Evolutionary conservation across 805 yeast species (phyloP).

Genomic region (Brettanomyces custersianus): DNA sequence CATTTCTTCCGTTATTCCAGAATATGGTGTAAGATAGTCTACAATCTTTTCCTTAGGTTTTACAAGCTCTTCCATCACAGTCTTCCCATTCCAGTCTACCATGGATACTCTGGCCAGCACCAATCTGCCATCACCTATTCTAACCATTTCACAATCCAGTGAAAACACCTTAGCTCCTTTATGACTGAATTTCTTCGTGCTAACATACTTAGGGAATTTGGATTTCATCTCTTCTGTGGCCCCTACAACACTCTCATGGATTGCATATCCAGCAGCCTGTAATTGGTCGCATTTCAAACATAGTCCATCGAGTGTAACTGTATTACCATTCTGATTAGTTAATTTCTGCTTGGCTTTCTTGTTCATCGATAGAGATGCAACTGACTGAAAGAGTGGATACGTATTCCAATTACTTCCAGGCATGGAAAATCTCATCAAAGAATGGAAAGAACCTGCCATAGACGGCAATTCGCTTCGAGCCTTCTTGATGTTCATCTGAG

Average conservation of each 20-base stretch:
- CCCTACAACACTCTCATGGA: slow-evolving; percentile 35
- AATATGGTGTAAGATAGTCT: slow-evolving; percentile 75
- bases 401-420: slow-evolving; percentile 58
- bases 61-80: slow-evolving; percentile 65
- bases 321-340: slow-evolving; percentile 23
- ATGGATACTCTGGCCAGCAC: slow-evolving; percentile 75
- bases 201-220: slow-evolving; percentile 38
- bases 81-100: slow-evolving; percentile 50
- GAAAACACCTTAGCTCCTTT: slow-evolving; percentile 64
- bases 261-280: slow-evolving; percentile 39
- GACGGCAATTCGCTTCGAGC: slow-evolving; percentile 20
- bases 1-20: slow-evolving; percentile 77
- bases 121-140: slow-evolving; percentile 42
- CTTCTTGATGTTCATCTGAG: slow-evolving; percentile 4
- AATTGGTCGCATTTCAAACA: slow-evolving; percentile 42
- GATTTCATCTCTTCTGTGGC: slow-evolving; percentile 12
- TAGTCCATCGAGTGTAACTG: slow-evolving; percentile 44
- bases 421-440: slow-evolving; percentile 39
- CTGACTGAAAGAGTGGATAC: slow-evolving; percentile 46
- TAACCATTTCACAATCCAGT: slow-evolving; percentile 92
- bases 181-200: slow-evolving; percentile 44
- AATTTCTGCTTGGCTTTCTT: slow-evolving; percentile 44
- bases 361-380: slow-evolving; percentile 48
- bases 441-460: slow-evolving; percentile 31
- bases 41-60: slow-evolving; percentile 67